phyloP scores from a whole-genome alignment of 1,284 basidiomycete genomes.

The Rhodotorula sp. region DNA sequence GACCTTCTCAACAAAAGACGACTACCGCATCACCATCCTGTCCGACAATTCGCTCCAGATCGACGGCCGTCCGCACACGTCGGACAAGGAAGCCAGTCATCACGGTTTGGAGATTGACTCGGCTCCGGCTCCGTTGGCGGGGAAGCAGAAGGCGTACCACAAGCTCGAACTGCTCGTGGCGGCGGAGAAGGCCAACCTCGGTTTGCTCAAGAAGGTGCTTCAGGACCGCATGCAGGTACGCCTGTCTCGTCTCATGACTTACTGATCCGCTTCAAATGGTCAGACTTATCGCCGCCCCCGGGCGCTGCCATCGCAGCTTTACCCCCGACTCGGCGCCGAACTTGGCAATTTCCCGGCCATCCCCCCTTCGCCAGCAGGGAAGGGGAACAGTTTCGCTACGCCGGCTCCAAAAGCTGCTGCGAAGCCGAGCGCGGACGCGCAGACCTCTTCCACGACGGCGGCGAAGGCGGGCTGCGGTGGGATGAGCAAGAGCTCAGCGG shows the following conservation, averaged over 20 bases:
- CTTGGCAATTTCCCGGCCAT: neutral
- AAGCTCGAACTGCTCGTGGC: conserved; percentile 8
- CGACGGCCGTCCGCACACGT: neutral
- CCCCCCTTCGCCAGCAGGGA: neutral
- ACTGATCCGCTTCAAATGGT: too few species aligned
- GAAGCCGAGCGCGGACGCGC: neutral
- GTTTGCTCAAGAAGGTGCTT: conserved; percentile 5
- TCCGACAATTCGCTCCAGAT: neutral
- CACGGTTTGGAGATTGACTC: too few species aligned
- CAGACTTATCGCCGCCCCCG: too few species aligned
- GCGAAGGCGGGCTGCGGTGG: too few species aligned
- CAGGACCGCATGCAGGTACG: conserved; percentile 9
- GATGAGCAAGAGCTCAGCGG: too few species aligned
- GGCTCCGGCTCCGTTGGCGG: too few species aligned
- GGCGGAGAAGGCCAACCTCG: neutral
- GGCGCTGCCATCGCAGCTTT: neutral
- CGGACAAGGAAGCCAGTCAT: too few species aligned
- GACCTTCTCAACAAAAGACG: conserved; percentile 1
- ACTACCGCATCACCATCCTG: conserved; percentile 12
- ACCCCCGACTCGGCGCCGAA: conserved; percentile 1
- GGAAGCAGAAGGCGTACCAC: neutral
- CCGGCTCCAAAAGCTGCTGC: neutral
- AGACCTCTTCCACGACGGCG: neutral
- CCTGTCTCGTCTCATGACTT: too few species aligned
- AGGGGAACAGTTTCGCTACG: neutral